Evolutionary conservation across 2,329 filamentous ascomycete species (phyloP), one percentile per base, ranked within the genome.

Genomic region (Diaporthe helianthi): DNA sequence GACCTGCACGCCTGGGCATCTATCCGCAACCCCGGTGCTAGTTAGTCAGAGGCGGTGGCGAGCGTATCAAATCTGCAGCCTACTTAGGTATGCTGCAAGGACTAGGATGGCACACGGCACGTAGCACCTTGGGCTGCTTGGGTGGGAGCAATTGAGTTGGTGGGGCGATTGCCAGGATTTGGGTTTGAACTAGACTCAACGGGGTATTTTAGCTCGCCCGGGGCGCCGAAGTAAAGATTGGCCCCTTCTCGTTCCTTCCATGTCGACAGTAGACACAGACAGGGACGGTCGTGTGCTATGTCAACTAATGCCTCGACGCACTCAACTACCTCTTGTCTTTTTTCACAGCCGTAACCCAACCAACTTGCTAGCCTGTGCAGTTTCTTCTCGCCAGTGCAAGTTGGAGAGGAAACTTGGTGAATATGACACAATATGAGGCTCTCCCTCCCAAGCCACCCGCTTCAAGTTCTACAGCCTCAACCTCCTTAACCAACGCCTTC

Each of bases 21-120:
- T 58, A 58, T 22, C 54, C 54, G 54, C 54, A 58, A 55, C 10
- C 54, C 54, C 26, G 17, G 54, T 58, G 54, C 54, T 58, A 17
- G 54, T 58, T 17, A 58, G 54, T 41, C 13, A 3, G 24, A 12
- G 22, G 22, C 31, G 12, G 33, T 55, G 13, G 33, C 53, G 41
- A 41, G 9, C 52, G 12, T 26, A 26, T 15, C 22, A 55, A 38
- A 24, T 36, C 22, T 26, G 36, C n/a, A n/a, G n/a, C n/a, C n/a
- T n/a, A n/a, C n/a, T n/a, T n/a, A n/a, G n/a, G n/a, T n/a, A n/a
- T n/a, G n/a, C n/a, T n/a, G n/a, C n/a, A n/a, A 41, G 17, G 22
- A 24, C 33, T 41, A 12, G 17, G 33, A 41, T 17, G 19, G 7
- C n/a, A 15, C n/a, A n/a, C n/a, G n/a, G n/a, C n/a, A n/a, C n/a